Conservation (phyloP, 257 asterid species). For the Solanum chiquidenum region DNA sequence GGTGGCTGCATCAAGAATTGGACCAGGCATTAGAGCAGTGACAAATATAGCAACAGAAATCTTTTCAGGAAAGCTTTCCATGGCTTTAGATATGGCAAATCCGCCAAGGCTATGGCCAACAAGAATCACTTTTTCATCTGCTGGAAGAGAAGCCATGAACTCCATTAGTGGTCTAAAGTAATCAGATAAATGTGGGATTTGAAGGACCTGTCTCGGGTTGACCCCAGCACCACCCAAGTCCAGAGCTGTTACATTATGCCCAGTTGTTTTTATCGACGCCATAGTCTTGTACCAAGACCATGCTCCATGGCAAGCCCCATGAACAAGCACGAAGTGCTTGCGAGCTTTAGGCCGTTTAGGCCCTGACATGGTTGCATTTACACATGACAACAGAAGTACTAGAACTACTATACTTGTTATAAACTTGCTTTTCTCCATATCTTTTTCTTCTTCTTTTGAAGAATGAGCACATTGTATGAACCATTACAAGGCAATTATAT, state of each 20-base stretch:
- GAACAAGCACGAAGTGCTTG: conserved; percentile 26
- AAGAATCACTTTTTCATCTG: conserved; percentile 14
- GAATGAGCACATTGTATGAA: neutral
- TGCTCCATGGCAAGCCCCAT: conserved; percentile 30
- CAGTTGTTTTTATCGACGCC: neutral
- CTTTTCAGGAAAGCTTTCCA: conserved; percentile 20
- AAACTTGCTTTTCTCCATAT: neutral
- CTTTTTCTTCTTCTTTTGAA: neutral
- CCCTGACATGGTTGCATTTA: neutral
- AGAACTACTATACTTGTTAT: neutral
- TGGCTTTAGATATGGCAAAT: conserved; percentile 19
- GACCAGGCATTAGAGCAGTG: conserved; percentile 19
- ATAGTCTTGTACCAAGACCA: conserved; percentile 30
- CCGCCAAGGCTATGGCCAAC: conserved; percentile 27
- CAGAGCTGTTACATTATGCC: conserved; percentile 21
- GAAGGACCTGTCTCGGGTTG: conserved; percentile 7
- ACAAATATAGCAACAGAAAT: conserved; percentile 18
- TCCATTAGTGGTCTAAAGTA: conserved; percentile 17
- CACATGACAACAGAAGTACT: neutral
- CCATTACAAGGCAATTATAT: neutral
- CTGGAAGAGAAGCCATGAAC: conserved; percentile 24
- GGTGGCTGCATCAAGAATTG: neutral
- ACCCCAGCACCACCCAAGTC: conserved; percentile 21
- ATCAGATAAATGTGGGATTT: conserved; percentile 5
- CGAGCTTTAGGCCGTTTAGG: neutral